Evolutionary conservation across 257 asterid species (phyloP).

Genomic region (Echium plantagineum): DNA sequence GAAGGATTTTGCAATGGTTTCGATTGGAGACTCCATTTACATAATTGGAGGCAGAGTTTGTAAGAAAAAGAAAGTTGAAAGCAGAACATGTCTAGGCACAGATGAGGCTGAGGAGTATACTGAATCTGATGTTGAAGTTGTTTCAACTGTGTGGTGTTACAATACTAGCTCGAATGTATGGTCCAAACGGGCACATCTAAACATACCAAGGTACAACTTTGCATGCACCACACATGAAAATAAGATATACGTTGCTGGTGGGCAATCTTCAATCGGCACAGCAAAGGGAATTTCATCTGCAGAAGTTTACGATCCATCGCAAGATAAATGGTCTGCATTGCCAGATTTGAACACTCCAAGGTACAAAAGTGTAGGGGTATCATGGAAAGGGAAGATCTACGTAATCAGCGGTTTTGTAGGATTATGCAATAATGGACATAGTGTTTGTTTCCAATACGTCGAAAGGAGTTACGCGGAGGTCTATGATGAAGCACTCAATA

Average conservation of each 20-base stretch:
- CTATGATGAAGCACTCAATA: conserved; percentile 16
- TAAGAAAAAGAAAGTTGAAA: conserved; percentile 8
- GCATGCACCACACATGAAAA: conserved; percentile 29
- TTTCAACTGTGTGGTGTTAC: conserved; percentile 19
- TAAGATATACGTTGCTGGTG: conserved; percentile 39
- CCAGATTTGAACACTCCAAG: conserved; percentile 29
- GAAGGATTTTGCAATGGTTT: conserved; percentile 31
- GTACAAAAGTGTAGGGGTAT: conserved; percentile 39
- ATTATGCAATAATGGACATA: conserved; percentile 8
- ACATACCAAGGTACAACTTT: conserved; percentile 32
- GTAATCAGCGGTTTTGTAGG: conserved; percentile 42
- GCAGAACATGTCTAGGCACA: conserved; percentile 5
- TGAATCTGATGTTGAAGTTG: conserved; percentile 15
- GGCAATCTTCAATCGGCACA: conserved; percentile 23
- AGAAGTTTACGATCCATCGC: conserved; percentile 28
- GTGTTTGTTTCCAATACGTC: conserved; percentile 8
- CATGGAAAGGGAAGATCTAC: conserved; percentile 41
- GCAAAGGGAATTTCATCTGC: conserved; percentile 30
- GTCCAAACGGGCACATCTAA: conserved; percentile 30
- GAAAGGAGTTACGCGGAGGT: conserved; percentile 39
- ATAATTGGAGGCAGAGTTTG: conserved; percentile 31
- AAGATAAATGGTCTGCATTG: conserved; percentile 22
- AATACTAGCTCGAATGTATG: conserved; percentile 13
- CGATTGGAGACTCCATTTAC: conserved; percentile 21
- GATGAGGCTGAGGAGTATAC: conserved; percentile 5